These are phyloP conservation scores for Dothiorella sarmentorum DNA, from an alignment of 2,329 filamentous ascomycete genomes.

Conservation along the genomic window DNA sequence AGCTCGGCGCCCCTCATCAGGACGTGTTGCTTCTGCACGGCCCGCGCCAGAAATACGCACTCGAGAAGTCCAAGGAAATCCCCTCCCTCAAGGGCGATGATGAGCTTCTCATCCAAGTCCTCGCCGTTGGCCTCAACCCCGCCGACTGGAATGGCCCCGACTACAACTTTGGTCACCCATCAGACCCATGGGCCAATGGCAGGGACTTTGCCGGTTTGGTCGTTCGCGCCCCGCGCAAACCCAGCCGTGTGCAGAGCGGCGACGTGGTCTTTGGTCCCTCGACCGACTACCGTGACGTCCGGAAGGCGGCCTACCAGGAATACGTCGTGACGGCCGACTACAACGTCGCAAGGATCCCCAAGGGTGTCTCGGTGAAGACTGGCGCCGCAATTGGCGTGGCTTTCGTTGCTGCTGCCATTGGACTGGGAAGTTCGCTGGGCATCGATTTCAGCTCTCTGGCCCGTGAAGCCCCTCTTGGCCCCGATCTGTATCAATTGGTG, in stretches of 20 bases:
- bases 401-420: slow-evolving; percentile 65
- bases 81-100: slow-evolving; percentile 9
- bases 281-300: slow-evolving; percentile 69
- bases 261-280: slow-evolving; percentile 56
- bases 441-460: slow-evolving; percentile 55
- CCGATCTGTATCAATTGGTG: slow-evolving; percentile 57
- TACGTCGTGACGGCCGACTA: slow-evolving; percentile 63
- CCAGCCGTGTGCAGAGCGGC: slow-evolving; percentile 44
- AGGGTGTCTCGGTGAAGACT: slow-evolving; percentile 47
- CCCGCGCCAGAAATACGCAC: slow-evolving; percentile 8
- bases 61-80: slow-evolving; percentile 1
- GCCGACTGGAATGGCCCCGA: slow-evolving; percentile 74
- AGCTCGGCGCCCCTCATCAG: slow-evolving; percentile 22
- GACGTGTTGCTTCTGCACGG: slow-evolving; percentile 8
- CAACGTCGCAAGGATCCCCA: slow-evolving; percentile 63
- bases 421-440: slow-evolving; percentile 67
- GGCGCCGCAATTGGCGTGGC: slow-evolving; percentile 66
- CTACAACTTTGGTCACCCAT: slow-evolving; percentile 67
- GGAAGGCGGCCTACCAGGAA: slow-evolving; percentile 70
- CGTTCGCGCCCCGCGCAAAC: slow-evolving; percentile 40
- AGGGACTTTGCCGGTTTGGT: slow-evolving; percentile 66
- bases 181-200: slow-evolving; percentile 65
- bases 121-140: slow-evolving; percentile 68
- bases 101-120: slow-evolving; percentile 61
- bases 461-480: slow-evolving; percentile 44